These are phyloP conservation scores for Moricandia moricandioides DNA, from an alignment of 345 rosid genomes.

Conservation along the genomic window DNA sequence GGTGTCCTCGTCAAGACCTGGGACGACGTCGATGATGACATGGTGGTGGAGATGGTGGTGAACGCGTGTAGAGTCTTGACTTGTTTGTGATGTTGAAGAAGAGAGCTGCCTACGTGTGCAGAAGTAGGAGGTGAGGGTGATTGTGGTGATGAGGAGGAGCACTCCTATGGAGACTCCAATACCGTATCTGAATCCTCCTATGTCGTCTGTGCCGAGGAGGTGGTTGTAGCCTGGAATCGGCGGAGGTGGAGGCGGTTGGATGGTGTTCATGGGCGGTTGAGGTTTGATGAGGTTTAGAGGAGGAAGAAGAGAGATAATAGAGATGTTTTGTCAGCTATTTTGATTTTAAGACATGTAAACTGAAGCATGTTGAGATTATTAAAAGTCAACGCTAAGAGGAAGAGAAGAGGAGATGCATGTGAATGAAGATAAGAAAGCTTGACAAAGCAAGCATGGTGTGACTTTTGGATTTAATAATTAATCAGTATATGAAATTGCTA, in stretches of 20 bases:
- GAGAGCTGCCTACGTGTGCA: conserved; percentile 45
- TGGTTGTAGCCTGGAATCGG: conserved; percentile 23
- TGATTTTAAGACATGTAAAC: conserved; percentile 26
- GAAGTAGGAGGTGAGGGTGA: conserved; percentile 49
- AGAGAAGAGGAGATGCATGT: conserved; percentile 31
- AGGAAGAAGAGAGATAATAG: conserved; percentile 17
- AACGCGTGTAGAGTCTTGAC: conserved; percentile 8
- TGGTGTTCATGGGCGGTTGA: conserved; percentile 16
- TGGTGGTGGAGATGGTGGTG: conserved; percentile 30
- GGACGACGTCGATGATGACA: conserved; percentile 36
- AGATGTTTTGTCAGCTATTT: conserved; percentile 17
- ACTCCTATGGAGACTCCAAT: conserved; percentile 52
- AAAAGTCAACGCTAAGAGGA: conserved; percentile 33
- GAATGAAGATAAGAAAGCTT: conserved; percentile 32
- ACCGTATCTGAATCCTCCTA: conserved; percentile 53
- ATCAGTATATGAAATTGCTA: neutral
- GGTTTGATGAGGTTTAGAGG: neutral
- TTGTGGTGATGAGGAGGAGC: conserved; percentile 50
- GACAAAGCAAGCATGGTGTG: conserved; percentile 34
- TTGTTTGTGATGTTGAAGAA: conserved; percentile 21
- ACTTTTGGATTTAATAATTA: conserved; percentile 7
- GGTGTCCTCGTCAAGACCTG: conserved; percentile 72
- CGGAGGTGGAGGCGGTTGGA: conserved; percentile 27
- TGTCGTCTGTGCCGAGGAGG: conserved; percentile 28
- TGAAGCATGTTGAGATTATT: conserved; percentile 26